Percentiles rank a stretch among this genome's conserved stretches.
Conservation (phyloP, 169 alveolate genomes). For the Toxoplasma gondii region DNA sequence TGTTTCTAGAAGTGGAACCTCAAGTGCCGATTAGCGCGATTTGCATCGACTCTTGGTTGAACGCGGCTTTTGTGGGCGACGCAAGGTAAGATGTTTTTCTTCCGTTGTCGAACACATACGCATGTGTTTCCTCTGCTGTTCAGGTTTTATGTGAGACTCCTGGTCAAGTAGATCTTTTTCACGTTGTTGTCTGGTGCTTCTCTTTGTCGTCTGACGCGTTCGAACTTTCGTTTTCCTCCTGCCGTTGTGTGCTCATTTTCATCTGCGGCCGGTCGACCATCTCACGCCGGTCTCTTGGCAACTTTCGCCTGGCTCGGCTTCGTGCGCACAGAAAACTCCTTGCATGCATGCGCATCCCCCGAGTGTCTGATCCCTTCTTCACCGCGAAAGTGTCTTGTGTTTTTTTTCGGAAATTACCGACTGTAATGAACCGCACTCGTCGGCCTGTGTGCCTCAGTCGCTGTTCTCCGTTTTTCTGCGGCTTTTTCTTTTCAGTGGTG, state of each 20-base stretch:
- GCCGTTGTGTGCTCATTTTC: neutral
- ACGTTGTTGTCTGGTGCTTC: neutral
- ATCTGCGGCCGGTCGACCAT: neutral
- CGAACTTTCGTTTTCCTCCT: neutral
- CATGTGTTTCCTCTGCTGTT: neutral
- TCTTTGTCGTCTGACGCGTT: neutral
- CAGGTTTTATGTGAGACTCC: no score
- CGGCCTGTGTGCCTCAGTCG: no score
- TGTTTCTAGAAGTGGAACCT: conserved; percentile 45
- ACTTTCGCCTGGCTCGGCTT: no score
- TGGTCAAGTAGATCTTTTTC: neutral
- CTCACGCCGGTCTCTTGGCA: no score
- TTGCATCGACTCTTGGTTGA: conserved; percentile 42
- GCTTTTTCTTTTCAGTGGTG: neutral
- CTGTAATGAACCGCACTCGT: no score
- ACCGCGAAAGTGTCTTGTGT: no score
- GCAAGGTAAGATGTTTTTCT: conserved; percentile 28
- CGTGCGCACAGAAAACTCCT: no score
- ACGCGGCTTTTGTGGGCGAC: conserved; percentile 51
- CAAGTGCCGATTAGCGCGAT: conserved; percentile 53
- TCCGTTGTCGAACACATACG: neutral
- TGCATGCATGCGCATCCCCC: no score
- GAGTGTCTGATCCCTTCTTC: neutral
- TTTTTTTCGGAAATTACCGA: no score
- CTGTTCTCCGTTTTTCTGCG: no score